These are phyloP conservation scores for Globisporangium viniferum DNA, from an alignment of 352 stramenopile species.

Conservation along the genomic window DNA sequence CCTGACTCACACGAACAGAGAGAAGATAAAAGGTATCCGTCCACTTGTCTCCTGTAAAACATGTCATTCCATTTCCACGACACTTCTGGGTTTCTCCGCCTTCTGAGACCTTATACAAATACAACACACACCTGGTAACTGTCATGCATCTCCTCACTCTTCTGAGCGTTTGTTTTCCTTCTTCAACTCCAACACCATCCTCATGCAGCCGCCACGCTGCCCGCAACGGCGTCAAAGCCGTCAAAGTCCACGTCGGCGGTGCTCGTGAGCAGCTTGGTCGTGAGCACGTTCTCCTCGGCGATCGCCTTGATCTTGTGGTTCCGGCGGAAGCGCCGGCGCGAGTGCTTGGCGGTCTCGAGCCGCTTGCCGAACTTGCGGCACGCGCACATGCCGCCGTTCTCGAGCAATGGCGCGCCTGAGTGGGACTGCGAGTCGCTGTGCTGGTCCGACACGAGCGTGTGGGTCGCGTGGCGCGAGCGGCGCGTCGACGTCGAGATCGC, in stretches of 20 bases:
- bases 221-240: neutral
- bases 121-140: too few relatives aligned
- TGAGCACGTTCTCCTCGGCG: slow-evolving; percentile 18
- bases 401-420: slow-evolving; percentile 6
- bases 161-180: neutral
- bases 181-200: neutral
- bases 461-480: slow-evolving; percentile 1
- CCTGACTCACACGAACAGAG: too few relatives aligned
- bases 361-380: slow-evolving; percentile 20
- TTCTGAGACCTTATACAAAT: too few relatives aligned
- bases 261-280: slow-evolving; percentile 11
- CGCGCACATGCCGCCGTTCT: slow-evolving; percentile 14
- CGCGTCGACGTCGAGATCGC: slow-evolving; percentile 3
- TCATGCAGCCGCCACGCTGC: neutral
- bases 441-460: slow-evolving; percentile 4
- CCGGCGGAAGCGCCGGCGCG: slow-evolving; percentile 12
- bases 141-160: neutral
- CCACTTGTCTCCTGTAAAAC: too few relatives aligned
- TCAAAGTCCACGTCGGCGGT: neutral
- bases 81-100: too few relatives aligned
- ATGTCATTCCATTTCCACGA: too few relatives aligned
- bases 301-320: slow-evolving; percentile 16
- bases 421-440: slow-evolving; percentile 3
- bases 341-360: slow-evolving; percentile 14
- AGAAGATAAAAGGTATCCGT: too few relatives aligned